These are phyloP conservation scores for Nicotiana otophora DNA, from an alignment of 257 asterid genomes.

Conservation along the genomic window DNA sequence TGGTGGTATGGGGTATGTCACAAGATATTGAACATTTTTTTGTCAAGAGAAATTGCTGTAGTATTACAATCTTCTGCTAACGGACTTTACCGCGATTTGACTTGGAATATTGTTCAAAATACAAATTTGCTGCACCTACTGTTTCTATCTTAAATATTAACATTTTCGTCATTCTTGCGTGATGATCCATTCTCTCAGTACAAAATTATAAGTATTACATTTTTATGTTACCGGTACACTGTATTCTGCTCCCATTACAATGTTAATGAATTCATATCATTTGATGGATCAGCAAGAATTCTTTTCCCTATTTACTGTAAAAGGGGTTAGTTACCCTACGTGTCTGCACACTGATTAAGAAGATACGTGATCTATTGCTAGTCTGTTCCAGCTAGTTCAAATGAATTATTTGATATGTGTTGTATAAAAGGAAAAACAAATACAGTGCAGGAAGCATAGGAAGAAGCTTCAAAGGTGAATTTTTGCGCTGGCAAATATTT, in stretches of 20 bases:
- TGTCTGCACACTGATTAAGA: neutral
- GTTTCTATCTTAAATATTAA: neutral
- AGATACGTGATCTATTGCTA: neutral
- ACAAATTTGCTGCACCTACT: slow-evolving; percentile 4
- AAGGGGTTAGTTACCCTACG: neutral
- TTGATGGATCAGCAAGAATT: neutral
- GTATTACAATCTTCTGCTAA: neutral
- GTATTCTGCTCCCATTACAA: neutral
- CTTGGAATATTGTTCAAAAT: neutral
- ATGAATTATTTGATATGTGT: neutral
- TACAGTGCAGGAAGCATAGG: slow-evolving; percentile 98
- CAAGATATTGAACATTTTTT: neutral
- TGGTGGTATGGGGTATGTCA: slow-evolving; percentile 89
- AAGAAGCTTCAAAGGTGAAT: slow-evolving; percentile 90
- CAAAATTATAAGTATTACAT: neutral
- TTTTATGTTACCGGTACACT: neutral
- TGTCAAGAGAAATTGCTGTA: neutral
- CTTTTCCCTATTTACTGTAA: neutral
- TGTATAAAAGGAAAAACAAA: slow-evolving; percentile 16
- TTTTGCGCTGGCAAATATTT: slow-evolving; percentile 87
- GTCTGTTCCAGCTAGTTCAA: neutral
- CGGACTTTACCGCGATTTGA: neutral
- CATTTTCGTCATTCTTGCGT: neutral
- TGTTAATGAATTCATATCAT: neutral
- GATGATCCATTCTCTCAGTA: neutral